Evolutionary conservation across 768 basidiomycete genomes (phyloP).

Genomic region (Crucibulum laeve): DNA sequence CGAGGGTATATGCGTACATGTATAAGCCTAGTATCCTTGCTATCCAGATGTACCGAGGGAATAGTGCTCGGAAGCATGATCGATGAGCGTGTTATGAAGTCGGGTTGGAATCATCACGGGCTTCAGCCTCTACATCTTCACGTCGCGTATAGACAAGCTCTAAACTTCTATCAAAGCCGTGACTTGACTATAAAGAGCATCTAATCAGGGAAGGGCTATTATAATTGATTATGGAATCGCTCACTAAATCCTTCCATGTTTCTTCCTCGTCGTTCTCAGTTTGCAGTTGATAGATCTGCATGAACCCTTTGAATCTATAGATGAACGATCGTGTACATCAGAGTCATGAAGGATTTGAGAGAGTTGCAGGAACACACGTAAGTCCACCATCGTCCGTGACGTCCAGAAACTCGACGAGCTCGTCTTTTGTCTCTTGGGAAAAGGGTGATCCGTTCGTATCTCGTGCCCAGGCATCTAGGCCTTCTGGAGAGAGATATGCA

Average conservation of each 20-base stretch:
- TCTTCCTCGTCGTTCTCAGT: slow-evolving; percentile 82
- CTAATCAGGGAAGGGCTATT: slow-evolving; percentile 6
- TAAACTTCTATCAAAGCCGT: slow-evolving; percentile 71
- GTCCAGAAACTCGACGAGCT: slow-evolving; percentile 73
- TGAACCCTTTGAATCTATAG: slow-evolving; percentile 71
- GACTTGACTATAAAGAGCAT: slow-evolving; percentile 56
- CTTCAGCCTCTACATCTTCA: slow-evolving; percentile 38
- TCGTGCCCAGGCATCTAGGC: slow-evolving; percentile 69
- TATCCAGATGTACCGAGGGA: too few species aligned
- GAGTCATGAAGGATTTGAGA: neutral
- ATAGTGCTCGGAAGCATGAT: too few species aligned
- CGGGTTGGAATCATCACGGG: neutral
- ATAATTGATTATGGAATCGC: slow-evolving; percentile 14
- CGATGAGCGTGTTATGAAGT: neutral
- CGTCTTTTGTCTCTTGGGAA: slow-evolving; percentile 71
- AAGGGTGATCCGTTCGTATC: slow-evolving; percentile 86
- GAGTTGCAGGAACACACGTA: slow-evolving; percentile 48
- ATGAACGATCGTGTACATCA: too few species aligned
- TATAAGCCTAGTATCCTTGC: too few species aligned
- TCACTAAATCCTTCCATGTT: slow-evolving; percentile 78
- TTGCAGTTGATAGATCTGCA: slow-evolving; percentile 83
- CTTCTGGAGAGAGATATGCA: slow-evolving; percentile 56
- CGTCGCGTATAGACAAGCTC: slow-evolving; percentile 51
- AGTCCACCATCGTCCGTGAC: slow-evolving; percentile 65
- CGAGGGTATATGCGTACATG: too few species aligned